These are phyloP conservation scores for Conticribra weissflogii DNA, from an alignment of 108 stramenopile genomes.

Conservation along the genomic window DNA sequence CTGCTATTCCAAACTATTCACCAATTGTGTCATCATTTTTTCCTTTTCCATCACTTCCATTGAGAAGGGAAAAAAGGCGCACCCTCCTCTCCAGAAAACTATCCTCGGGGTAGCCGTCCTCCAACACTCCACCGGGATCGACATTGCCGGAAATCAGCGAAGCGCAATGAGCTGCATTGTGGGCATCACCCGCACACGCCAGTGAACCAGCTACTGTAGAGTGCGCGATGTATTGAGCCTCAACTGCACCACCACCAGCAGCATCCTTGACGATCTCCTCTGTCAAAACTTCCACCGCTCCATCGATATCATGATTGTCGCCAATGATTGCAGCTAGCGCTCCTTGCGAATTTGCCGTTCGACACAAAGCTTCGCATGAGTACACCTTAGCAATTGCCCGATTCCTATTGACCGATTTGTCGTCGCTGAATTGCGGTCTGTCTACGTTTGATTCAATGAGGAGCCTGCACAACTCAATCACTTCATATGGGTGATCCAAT, in stretches of 20 bases:
- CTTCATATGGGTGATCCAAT: conserved; percentile 45
- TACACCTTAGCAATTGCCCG: conserved; percentile 69
- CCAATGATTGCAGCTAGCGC: conserved; percentile 59
- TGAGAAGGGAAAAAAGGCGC: conserved; percentile 12
- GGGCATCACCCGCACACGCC: not conserved
- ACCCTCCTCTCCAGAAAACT: conserved; percentile 8
- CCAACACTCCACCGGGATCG: not conserved
- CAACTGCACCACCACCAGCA: not conserved
- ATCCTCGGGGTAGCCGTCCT: not conserved
- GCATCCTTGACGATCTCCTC: conserved; percentile 14
- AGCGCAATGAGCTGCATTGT: not conserved
- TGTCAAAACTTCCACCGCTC: conserved; percentile 12
- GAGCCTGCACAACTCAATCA: conserved; percentile 49
- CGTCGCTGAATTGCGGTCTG: not conserved
- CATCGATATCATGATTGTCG: conserved; percentile 50
- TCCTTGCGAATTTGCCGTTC: conserved; percentile 44
- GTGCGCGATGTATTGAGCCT: not conserved
- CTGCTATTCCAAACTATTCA: too few species aligned
- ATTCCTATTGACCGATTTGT: conserved; percentile 25
- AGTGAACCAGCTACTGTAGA: not conserved
- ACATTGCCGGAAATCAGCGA: conserved; percentile 2
- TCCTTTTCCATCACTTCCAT: conserved; percentile 24
- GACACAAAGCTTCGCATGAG: conserved; percentile 64
- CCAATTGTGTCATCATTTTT: too few species aligned
- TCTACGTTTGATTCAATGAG: conserved; percentile 20